Evolutionary conservation across 352 stramenopile genomes (phyloP).

Genomic region (Phytophthora foliorum): DNA sequence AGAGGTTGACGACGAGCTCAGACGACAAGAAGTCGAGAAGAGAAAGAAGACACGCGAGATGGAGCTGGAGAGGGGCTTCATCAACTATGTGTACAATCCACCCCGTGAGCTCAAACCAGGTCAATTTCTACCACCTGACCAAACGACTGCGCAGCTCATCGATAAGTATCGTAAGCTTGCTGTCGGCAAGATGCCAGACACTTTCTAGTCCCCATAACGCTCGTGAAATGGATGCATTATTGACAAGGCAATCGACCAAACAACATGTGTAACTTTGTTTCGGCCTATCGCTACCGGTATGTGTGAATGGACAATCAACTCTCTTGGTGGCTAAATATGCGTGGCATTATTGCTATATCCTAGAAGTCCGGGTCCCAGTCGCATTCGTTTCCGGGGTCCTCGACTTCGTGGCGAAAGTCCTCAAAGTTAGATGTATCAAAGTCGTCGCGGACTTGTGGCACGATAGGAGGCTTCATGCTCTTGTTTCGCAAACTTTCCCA

Average conservation of each 20-base stretch:
- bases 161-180: slow-evolving; percentile 88
- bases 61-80: slow-evolving; percentile 54
- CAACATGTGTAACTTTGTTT: background rate
- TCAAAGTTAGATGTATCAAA: slow-evolving; percentile 90
- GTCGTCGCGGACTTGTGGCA: slow-evolving; percentile 75
- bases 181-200: slow-evolving; percentile 65
- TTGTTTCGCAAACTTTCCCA: slow-evolving; percentile 74
- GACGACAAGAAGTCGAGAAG: slow-evolving; percentile 16
- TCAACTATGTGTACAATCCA: slow-evolving; percentile 67
- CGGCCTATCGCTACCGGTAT: background rate
- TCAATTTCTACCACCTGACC: slow-evolving; percentile 63
- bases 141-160: slow-evolving; percentile 76
- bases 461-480: slow-evolving; percentile 74
- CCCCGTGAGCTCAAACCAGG: slow-evolving; percentile 55
- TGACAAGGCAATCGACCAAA: slow-evolving; percentile 1
- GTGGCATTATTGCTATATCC: slow-evolving; percentile 28
- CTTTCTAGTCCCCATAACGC: slow-evolving; percentile 16
- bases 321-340: slow-evolving; percentile 25
- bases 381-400: slow-evolving; percentile 69
- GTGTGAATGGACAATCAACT: background rate
- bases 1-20: slow-evolving; percentile 27
- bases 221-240: background rate
- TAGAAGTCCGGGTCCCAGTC: slow-evolving; percentile 85
- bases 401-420: slow-evolving; percentile 74
- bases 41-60: slow-evolving; percentile 19